Conservation (phyloP, 352 stramenopile species). For the Peronospora farinosa region DNA sequence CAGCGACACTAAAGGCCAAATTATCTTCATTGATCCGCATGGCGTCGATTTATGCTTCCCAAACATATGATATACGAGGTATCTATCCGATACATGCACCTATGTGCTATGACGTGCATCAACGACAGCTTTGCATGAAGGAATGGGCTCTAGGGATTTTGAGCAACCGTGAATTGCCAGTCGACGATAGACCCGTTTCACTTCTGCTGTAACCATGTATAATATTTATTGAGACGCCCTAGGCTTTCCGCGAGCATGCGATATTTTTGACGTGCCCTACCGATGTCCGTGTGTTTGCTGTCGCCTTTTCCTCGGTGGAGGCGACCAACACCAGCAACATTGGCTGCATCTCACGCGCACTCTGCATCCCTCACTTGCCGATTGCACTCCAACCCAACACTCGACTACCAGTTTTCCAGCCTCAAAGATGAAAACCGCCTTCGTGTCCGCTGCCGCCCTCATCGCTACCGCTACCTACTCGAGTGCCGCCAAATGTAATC, state of each 20-base stretch:
- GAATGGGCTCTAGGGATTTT: neutral
- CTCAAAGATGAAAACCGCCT: slow-evolving; percentile 2
- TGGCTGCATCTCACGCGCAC: neutral
- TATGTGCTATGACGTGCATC: neutral
- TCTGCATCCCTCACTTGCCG: neutral
- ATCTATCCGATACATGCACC: too few relatives aligned
- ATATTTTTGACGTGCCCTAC: neutral
- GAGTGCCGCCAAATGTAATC: neutral
- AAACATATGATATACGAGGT: neutral
- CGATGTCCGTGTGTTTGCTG: neutral
- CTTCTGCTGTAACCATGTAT: neutral
- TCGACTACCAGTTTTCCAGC: neutral
- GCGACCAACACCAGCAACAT: neutral
- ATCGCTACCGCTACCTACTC: neutral
- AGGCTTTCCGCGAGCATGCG: neutral
- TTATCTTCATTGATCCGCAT: neutral
- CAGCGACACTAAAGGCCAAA: neutral
- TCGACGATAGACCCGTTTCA: neutral
- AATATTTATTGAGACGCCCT: neutral
- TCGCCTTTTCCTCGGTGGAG: neutral
- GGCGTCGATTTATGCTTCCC: neutral
- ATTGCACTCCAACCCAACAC: neutral
- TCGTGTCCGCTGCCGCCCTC: slow-evolving; percentile 1
- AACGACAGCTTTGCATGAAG: neutral
- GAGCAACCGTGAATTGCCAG: neutral